Evolutionary conservation across 208 protist genomes (phyloP), one percentile per base, ranked within the genome.

Genomic region (Leptomonas seymouri): DNA sequence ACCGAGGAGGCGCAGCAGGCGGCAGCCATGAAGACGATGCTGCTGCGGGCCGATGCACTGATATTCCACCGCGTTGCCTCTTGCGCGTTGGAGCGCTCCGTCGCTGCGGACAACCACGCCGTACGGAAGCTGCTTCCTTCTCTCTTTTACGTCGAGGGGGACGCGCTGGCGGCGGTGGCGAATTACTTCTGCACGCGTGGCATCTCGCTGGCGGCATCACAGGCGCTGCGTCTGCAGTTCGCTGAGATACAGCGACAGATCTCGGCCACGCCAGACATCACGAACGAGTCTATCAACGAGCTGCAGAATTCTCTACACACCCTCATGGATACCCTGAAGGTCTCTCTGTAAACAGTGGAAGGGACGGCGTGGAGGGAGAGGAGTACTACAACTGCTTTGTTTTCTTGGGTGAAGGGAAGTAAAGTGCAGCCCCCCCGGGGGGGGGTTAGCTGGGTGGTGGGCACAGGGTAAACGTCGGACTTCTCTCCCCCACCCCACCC

Each of bases 51-150:
- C 0, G 81, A 86, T 39, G 46, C 61, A 4, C 31, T 76, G 21
- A 15, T 78, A 18, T 69, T 86, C 48, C 69, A 86, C 44, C 76
- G 81, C 64, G 28, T 82, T 42, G 46, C 70, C 50, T 80, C 75
- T n/a, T 74, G 71, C 51, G 68, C 71, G 39, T 50, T 86, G 20
- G 81, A 86, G 68, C 66, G 64, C 30, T 59, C 65, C 34, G 67
- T 86, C 0, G 66, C 74, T 3, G 66, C 36, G 2, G 61, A 74
- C 56, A 61, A 70, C 34, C 61, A 65, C 60, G 54, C 55, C 8
- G 49, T 81, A 49, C 64, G 74, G 1, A 74, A 66, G 60, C 23
- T 84, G 68, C 62, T 84, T 25, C 71, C 57, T 21, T 50, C 65
- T 5, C 28, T 80, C n/a, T 65, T 84, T 28, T 68, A 70, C 21